Evolutionary conservation across 2,329 filamentous ascomycete genomes (phyloP).

Genomic region (Xylariales sp.): DNA sequence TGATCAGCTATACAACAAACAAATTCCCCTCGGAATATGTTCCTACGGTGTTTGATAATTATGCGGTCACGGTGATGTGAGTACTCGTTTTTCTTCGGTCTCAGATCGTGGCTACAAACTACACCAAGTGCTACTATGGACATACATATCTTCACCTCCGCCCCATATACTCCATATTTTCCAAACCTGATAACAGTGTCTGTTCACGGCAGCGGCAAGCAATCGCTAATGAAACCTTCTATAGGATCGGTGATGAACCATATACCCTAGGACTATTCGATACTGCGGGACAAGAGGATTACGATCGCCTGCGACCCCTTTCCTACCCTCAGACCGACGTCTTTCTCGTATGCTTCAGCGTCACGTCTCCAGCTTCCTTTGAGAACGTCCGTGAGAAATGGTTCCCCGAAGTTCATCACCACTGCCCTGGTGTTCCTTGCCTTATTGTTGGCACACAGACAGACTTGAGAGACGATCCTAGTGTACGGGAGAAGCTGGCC

Average conservation of each 20-base stretch:
- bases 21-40: conserved; percentile 99
- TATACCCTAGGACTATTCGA: conserved; percentile 98
- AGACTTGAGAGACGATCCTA: conserved; percentile 89
- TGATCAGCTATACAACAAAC: conserved; percentile 99
- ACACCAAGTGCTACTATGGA: conserved; percentile 8
- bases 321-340: conserved; percentile 99
- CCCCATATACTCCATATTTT: not conserved
- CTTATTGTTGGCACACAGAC: conserved; percentile 98
- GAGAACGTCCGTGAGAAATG: conserved; percentile 99
- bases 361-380: conserved; percentile 96
- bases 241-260: conserved; percentile 97
- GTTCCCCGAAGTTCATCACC: conserved; percentile 98
- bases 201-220: not conserved
- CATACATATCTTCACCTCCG: conserved; percentile 7
- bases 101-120: not conserved
- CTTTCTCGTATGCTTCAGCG: conserved; percentile 98
- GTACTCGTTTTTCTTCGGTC: conserved; percentile 49
- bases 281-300: conserved; percentile 99
- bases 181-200: conserved; percentile 9
- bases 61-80: conserved; percentile 99
- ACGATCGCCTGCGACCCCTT: conserved; percentile 93
- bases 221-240: conserved; percentile 35
- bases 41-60: conserved; percentile 99
- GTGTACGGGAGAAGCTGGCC: conserved; percentile 87
- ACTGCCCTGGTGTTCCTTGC: conserved; percentile 97